These are phyloP conservation scores for Fusarium oxysporum DNA, from an alignment of 2,329 filamentous ascomycete species.

Conservation along the genomic window DNA sequence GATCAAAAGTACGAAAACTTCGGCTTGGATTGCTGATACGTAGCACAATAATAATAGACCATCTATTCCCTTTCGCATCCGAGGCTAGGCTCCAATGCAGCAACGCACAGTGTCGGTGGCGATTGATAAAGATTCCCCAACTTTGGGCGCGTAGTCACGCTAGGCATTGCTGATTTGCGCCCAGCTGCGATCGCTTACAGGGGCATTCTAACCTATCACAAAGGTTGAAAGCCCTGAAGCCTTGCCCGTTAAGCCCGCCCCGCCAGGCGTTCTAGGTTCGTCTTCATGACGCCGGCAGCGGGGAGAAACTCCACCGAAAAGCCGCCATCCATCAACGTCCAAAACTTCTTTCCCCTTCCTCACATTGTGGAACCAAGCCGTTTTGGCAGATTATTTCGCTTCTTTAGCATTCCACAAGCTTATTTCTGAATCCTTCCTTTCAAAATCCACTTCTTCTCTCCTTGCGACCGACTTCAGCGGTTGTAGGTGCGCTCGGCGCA, in stretches of 20 bases:
- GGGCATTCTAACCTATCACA: constrained; percentile 26
- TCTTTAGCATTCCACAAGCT: constrained; percentile 18
- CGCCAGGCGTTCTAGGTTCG: constrained; percentile 5
- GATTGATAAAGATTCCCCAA: constrained; percentile 41
- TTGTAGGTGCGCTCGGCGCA: constrained; percentile 40
- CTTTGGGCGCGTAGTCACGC: constrained; percentile 35
- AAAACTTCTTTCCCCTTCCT: constrained; percentile 43
- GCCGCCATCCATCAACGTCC: constrained; percentile 28
- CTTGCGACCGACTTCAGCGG: constrained; percentile 23
- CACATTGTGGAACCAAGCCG: constrained; percentile 39
- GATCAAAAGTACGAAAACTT: background rate
- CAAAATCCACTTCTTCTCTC: background rate
- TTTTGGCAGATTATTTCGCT: constrained; percentile 26
- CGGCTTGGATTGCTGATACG: background rate
- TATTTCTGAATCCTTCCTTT: constrained; percentile 1
- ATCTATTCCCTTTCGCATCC: background rate
- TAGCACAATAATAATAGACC: background rate
- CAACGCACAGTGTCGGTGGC: constrained; percentile 15
- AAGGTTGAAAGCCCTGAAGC: constrained; percentile 29
- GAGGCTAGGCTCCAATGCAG: background rate
- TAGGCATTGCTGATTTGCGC: constrained; percentile 40
- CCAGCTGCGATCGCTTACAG: constrained; percentile 22
- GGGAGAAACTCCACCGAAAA: constrained; percentile 45
- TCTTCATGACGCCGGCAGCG: constrained; percentile 42
- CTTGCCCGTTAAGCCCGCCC: constrained; percentile 18